A percentile compares a stretch with the other conserved stretches of the same genome.
Evolutionary conservation across 169 alveolate genomes (phyloP).

Genomic region (Cryptosporidium sp.): DNA sequence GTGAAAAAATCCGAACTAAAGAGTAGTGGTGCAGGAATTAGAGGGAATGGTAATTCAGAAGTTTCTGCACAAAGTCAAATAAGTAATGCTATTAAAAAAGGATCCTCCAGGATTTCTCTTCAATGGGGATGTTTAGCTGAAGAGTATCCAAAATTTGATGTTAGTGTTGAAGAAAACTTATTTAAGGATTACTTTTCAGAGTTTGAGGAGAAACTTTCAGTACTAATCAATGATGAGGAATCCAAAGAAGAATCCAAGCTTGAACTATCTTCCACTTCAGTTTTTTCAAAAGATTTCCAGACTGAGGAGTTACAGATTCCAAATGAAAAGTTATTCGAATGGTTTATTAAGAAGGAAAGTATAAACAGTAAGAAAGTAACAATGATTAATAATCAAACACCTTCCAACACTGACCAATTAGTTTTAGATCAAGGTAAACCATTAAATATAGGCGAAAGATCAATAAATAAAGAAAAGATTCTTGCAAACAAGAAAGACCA

Average conservation of each 20-base stretch:
- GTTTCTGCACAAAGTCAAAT: not conserved
- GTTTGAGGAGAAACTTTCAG: slow-evolving; percentile 30
- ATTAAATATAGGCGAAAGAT: not conserved
- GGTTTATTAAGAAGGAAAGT: slow-evolving; percentile 57
- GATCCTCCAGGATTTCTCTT: slow-evolving; percentile 36
- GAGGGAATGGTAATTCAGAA: not conserved
- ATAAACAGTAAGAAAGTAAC: not conserved
- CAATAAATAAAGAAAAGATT: slow-evolving; percentile 1
- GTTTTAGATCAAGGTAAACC: not conserved
- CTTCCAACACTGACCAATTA: not conserved
- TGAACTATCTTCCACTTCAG: slow-evolving; percentile 21
- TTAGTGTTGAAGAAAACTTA: slow-evolving; percentile 1
- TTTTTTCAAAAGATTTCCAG: slow-evolving; percentile 20
- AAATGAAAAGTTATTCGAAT: slow-evolving; percentile 37
- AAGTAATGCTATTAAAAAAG: not conserved
- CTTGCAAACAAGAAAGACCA: not conserved
- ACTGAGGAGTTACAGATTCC: slow-evolving; percentile 30
- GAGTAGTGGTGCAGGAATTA: not conserved
- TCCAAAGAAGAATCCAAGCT: not conserved
- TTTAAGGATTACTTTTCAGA: slow-evolving; percentile 53
- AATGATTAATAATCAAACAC: not conserved
- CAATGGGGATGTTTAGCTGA: slow-evolving; percentile 69
- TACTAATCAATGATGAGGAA: not conserved
- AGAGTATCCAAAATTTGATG: slow-evolving; percentile 39
- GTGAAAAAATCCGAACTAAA: slow-evolving; percentile 20